Conservation (phyloP, 2,329 filamentous ascomycete genomes). For the Raffaelea deltoideospora region DNA sequence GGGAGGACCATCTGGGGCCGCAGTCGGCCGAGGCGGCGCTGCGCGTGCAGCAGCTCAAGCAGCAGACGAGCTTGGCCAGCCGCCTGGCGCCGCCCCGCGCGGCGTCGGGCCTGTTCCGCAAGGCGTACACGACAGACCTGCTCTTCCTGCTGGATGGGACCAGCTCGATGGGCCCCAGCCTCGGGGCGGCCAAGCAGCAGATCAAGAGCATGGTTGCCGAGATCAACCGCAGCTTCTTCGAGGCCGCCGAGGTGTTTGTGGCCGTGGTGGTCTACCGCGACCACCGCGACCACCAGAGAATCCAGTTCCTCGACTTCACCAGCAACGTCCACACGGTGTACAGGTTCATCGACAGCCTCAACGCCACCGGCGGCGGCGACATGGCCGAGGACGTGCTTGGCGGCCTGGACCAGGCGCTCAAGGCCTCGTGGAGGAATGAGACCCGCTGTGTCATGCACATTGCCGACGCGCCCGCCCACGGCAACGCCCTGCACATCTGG, state of each 20-base stretch:
- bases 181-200: constrained; percentile 19
- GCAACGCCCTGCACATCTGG: constrained; percentile 11
- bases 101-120: constrained; percentile 16
- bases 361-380: constrained; percentile 16
- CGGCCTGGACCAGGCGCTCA: constrained; percentile 16
- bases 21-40: constrained; percentile 5
- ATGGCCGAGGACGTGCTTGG: constrained; percentile 21
- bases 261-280: constrained; percentile 22
- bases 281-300: constrained; percentile 13
- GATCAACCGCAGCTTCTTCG: constrained; percentile 16
- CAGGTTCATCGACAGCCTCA: constrained; percentile 13
- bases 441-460: constrained; percentile 20
- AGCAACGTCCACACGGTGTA: constrained; percentile 9
- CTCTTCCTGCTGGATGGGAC: constrained; percentile 23
- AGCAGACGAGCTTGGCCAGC: constrained; percentile 5
- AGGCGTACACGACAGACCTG: constrained; percentile 19
- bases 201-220: constrained; percentile 18
- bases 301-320: constrained; percentile 19
- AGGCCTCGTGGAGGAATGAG: constrained; percentile 17
- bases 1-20: not conserved
- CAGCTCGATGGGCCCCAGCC: constrained; percentile 16
- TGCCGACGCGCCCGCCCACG: constrained; percentile 17
- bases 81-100: constrained; percentile 1
- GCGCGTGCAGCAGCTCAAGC: constrained; percentile 8
- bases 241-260: constrained; percentile 19